Percentiles rank a stretch among this genome's conserved stretches.
Evolutionary conservation across 805 yeast genomes (phyloP).

Genomic region (Nakazawaea laoshanensis): DNA sequence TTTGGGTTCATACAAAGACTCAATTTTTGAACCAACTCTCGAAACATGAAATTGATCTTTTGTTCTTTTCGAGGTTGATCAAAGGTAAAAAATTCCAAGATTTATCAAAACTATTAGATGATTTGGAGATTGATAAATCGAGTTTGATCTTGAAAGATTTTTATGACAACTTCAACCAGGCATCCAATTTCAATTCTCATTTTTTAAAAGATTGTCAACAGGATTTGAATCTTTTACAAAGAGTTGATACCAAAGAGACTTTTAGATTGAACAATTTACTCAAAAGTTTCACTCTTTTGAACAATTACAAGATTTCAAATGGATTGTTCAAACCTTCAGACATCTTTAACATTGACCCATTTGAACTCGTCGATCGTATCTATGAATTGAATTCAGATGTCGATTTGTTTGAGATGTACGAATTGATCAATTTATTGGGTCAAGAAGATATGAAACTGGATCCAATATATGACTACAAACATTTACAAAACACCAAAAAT

Average conservation of each 20-base stretch:
- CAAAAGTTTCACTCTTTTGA: slow-evolving; percentile 5
- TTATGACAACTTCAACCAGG: slow-evolving; percentile 5
- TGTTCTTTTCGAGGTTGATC: slow-evolving; percentile 5
- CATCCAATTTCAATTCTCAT: slow-evolving; percentile 9
- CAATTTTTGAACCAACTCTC: slow-evolving; percentile 4
- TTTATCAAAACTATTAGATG: slow-evolving; percentile 1
- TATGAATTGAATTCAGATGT: slow-evolving; percentile 9
- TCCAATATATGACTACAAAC: slow-evolving; percentile 1
- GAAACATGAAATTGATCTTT: slow-evolving; percentile 3
- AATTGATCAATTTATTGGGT: slow-evolving; percentile 3
- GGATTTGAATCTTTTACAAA: slow-evolving; percentile 5
- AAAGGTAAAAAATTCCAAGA: slow-evolving; percentile 1
- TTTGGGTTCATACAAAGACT: slow-evolving; percentile 6
- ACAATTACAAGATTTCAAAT: slow-evolving; percentile 5
- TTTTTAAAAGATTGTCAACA: slow-evolving; percentile 5
- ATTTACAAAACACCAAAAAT: slow-evolving; percentile 2
- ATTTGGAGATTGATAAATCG: slow-evolving; percentile 1
- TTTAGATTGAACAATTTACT: slow-evolving; percentile 1
- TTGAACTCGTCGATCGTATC: slow-evolving; percentile 6
- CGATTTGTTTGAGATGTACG: slow-evolving; percentile 8
- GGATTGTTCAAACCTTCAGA: slow-evolving; percentile 5
- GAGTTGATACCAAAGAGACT: background rate
- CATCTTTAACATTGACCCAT: background rate
- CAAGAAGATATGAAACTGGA: background rate
- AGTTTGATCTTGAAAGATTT: slow-evolving; percentile 7